Conservation (phyloP, 169 alveolate species). For the Cryptosporidium tyzzeri region DNA sequence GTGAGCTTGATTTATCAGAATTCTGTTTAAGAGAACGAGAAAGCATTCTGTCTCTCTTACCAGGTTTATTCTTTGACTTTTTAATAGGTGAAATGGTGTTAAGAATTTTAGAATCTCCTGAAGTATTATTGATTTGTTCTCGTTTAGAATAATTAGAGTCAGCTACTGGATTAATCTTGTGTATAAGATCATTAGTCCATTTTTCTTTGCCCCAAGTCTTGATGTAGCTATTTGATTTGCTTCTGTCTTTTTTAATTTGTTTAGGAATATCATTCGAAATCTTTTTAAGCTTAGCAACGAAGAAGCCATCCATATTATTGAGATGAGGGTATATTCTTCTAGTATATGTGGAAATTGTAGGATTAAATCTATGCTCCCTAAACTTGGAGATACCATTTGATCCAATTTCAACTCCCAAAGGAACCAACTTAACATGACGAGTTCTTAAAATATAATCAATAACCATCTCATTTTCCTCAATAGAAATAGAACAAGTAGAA, state of each 20-base stretch:
- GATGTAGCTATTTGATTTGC: slow-evolving; percentile 42
- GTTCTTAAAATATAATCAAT: slow-evolving; percentile 93
- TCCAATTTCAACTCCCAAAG: slow-evolving; percentile 88
- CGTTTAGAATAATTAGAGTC: not conserved
- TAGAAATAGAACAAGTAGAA: slow-evolving; percentile 96
- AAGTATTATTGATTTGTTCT: not conserved
- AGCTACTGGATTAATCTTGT: not conserved
- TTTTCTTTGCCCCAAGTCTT: slow-evolving; percentile 69
- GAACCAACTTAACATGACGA: slow-evolving; percentile 88
- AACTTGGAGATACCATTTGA: slow-evolving; percentile 92
- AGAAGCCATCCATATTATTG: slow-evolving; percentile 97
- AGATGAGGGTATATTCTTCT: slow-evolving; percentile 95
- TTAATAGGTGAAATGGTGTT: not conserved
- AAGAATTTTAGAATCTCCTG: not conserved
- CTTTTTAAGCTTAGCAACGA: slow-evolving; percentile 94
- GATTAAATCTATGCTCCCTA: slow-evolving; percentile 92
- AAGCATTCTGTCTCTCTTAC: slow-evolving; percentile 61
- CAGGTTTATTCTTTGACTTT: slow-evolving; percentile 62
- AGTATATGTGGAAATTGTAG: slow-evolving; percentile 84
- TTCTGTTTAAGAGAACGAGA: not conserved
- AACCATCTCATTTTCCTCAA: slow-evolving; percentile 97
- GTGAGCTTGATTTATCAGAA: not conserved
- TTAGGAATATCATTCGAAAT: slow-evolving; percentile 87
- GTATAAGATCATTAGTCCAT: slow-evolving; percentile 35
- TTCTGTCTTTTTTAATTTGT: slow-evolving; percentile 74